phyloP scores from a whole-genome alignment of 371 early-diverging fungal species.

The Conidiobolus incongruus region DNA sequence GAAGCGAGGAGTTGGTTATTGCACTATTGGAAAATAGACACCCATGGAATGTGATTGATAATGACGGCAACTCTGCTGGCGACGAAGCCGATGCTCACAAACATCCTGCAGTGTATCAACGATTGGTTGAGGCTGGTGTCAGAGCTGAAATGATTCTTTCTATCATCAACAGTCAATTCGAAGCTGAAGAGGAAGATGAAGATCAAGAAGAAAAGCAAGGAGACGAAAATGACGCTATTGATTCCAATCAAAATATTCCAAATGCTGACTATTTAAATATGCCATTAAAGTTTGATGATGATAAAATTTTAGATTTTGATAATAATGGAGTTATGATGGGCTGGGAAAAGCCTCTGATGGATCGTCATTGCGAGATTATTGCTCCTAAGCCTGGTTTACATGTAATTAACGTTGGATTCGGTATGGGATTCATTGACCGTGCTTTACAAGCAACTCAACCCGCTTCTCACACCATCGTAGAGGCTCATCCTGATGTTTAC shows the following conservation, averaged over 20 bases:
- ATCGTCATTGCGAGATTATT: constrained; percentile 61
- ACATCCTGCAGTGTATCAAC: constrained; percentile 30
- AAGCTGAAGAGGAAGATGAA: constrained; percentile 11
- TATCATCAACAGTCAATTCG: constrained; percentile 3
- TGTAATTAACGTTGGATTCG: constrained; percentile 72
- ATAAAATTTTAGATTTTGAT: constrained; percentile 60
- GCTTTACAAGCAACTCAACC: constrained; percentile 48
- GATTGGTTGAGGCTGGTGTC: constrained; percentile 59
- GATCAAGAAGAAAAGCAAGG: constrained; percentile 12
- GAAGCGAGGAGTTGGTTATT: constrained; percentile 7
- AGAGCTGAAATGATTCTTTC: constrained; percentile 52
- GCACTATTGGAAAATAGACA: constrained; percentile 26
- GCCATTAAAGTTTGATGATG: constrained; percentile 41
- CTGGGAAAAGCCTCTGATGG: constrained; percentile 91
- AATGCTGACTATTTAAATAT: constrained; percentile 57
- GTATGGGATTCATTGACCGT: constrained; percentile 75
- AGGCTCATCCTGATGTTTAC: constrained; percentile 93
- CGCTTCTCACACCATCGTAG: constrained; percentile 73
- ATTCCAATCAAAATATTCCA: constrained; percentile 16
- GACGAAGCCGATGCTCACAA: constrained; percentile 36
- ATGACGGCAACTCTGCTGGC: constrained; percentile 32
- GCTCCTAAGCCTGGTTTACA: constrained; percentile 33
- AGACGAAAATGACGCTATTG: constrained; percentile 7
- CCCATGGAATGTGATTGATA: constrained; percentile 50
- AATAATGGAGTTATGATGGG: constrained; percentile 94